Base-by-base conservation (phyloP, 2,329 filamentous ascomycete species). In the Diplodia mutila region DNA sequence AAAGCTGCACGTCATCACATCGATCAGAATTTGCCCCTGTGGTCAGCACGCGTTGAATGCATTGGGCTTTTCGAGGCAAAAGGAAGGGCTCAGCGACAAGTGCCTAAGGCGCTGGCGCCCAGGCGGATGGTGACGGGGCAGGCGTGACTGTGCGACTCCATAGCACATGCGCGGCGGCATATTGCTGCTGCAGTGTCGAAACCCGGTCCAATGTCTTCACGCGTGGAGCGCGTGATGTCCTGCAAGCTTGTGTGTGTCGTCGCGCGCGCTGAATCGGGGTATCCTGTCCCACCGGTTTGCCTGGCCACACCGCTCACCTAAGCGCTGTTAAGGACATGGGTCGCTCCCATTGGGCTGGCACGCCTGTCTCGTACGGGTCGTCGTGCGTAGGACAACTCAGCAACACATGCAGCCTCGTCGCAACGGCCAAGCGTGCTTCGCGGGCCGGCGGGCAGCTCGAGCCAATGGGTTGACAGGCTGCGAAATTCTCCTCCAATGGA, bases 261-360 rank as follows among this genome's bases (percentile, higher is more conserved):
- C 52, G 16, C 52, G 52, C 52, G 52, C 48, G 52, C 52, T 34
- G 14, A 21, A 39, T 57, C 12, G 34, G 34, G 53, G 9, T 21
- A 18, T 32, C 8, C 27, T 54, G 52, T 54, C 52, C 52, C 52
- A 54, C 52, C 25, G 18, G 52, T 55, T 55, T 55, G 52, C 12
- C 52, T 21, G 25, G 52, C 52, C 37, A 61, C 57, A 61, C 57
- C 57, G 57, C 57, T 23, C 25, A 46, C 57, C 29, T 51, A 61
- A 61, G 57, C 57, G 57, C 57, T 21, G 59, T 63, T 63, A 63
- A 49, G 59, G 46, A 14, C 59, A 51, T 34, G 42, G 59, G n/a
- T 51, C n/a, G 18, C 25, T 46, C n/a, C 59, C 42, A 51, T 49
- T 48, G 42, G 39, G 37, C 18, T n/a, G 57, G 59, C 34, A 46